phyloP scores from a whole-genome alignment of 805 yeast species.

The Dipodascopsis tothii region DNA sequence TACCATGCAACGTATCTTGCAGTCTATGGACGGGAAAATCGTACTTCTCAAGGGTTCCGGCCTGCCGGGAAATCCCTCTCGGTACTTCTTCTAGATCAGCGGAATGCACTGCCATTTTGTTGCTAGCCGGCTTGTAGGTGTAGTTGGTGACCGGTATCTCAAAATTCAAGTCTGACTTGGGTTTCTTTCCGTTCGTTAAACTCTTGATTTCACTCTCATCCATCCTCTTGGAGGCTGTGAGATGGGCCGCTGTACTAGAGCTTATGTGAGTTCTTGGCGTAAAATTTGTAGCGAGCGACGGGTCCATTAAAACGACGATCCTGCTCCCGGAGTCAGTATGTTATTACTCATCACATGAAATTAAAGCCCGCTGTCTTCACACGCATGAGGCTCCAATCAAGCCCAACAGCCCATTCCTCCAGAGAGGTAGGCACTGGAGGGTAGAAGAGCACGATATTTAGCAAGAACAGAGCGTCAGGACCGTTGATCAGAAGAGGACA shows the following conservation, averaged over 20 bases:
- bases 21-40: conserved; percentile 82
- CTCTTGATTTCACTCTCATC: not conserved
- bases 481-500: no score
- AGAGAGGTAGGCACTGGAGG: no score
- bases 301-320: conserved; percentile 16
- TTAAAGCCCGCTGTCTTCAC: no score
- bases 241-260: not conserved
- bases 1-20: conserved; percentile 3
- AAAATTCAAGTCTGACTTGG: conserved; percentile 3
- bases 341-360: no score
- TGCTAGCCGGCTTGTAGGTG: not conserved
- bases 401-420: no score
- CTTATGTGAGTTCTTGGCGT: conserved; percentile 1
- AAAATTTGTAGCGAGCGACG: conserved; percentile 16
- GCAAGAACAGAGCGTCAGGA: no score
- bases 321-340: no score
- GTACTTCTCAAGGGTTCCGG: conserved; percentile 60
- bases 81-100: conserved; percentile 98
- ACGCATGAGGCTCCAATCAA: no score
- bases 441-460: no score
- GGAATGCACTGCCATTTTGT: conserved; percentile 41
- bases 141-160: conserved; percentile 12
- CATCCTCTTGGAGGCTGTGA: no score
- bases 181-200: conserved; percentile 12
- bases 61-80: conserved; percentile 84